Percentiles rank a stretch among this genome's conserved stretches.
phyloP scores from a whole-genome alignment of 2,329 filamentous ascomycete species.

The Endoconidiophora polonica region DNA sequence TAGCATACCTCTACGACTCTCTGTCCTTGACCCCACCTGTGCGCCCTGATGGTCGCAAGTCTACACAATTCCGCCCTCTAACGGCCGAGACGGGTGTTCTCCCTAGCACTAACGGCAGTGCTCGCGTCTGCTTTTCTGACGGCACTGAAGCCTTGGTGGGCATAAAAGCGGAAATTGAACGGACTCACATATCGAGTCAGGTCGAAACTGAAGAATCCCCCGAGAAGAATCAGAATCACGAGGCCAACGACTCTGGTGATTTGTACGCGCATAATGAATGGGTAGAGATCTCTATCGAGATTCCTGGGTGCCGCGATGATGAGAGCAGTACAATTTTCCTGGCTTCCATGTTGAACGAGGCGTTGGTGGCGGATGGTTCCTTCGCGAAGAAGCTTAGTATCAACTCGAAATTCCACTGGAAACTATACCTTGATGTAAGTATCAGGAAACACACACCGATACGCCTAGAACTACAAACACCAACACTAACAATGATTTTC shows the following conservation, averaged over 20 bases:
- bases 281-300: slow-evolving; percentile 83
- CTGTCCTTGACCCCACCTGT: slow-evolving; percentile 69
- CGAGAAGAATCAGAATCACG: slow-evolving; percentile 21
- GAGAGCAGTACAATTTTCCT: slow-evolving; percentile 79
- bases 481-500: slow-evolving; percentile 11
- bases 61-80: slow-evolving; percentile 79
- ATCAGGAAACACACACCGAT: not conserved
- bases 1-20: slow-evolving; percentile 83
- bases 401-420: slow-evolving; percentile 89
- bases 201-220: slow-evolving; percentile 15
- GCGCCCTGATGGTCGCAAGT: slow-evolving; percentile 68
- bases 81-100: slow-evolving; percentile 82
- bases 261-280: slow-evolving; percentile 43
- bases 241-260: slow-evolving; percentile 22
- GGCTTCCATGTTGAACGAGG: slow-evolving; percentile 75
- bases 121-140: slow-evolving; percentile 84
- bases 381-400: slow-evolving; percentile 64
- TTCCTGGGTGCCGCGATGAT: slow-evolving; percentile 80
- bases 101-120: slow-evolving; percentile 78
- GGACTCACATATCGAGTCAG: slow-evolving; percentile 28
- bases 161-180: slow-evolving; percentile 86
- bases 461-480: not conserved
- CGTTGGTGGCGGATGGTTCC: slow-evolving; percentile 55
- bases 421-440: slow-evolving; percentile 81
- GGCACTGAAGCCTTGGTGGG: slow-evolving; percentile 93